Percentiles rank a stretch among this genome's conserved stretches.
phyloP scores from a whole-genome alignment of 495 filamentous ascomycete species.

The Aspergillus campestris region DNA sequence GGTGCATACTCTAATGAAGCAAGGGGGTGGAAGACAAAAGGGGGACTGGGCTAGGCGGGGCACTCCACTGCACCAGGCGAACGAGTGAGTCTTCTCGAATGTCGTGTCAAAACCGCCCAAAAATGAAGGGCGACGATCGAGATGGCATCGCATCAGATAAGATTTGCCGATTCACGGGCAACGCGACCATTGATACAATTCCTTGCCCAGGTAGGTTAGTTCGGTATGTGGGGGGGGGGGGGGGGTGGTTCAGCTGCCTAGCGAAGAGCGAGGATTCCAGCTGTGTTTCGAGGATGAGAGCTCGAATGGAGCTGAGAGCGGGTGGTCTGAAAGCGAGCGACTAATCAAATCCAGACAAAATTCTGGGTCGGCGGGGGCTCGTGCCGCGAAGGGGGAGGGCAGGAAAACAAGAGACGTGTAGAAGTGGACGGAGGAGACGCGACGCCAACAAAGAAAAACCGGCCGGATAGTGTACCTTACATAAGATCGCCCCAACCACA shows the following conservation, averaged over 20 bases:
- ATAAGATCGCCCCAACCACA: too few relatives aligned
- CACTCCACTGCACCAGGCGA: too few relatives aligned
- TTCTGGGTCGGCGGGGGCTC: too few relatives aligned
- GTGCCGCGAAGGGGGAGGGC: too few relatives aligned
- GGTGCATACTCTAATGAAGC: too few relatives aligned
- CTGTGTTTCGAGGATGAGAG: too few relatives aligned
- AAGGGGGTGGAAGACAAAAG: too few relatives aligned
- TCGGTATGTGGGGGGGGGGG: constrained; percentile 7
- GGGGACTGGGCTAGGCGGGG: too few relatives aligned
- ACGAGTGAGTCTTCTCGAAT: too few relatives aligned
- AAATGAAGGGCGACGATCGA: not conserved
- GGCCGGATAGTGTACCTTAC: not conserved
- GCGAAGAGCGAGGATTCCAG: too few relatives aligned
- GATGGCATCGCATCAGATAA: constrained; percentile 10
- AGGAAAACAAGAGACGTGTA: not conserved
- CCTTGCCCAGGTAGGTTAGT: not conserved
- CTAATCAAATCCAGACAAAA: too few relatives aligned
- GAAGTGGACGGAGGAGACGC: not conserved
- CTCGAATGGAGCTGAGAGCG: constrained; percentile 1
- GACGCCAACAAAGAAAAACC: not conserved
- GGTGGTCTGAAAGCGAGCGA: constrained; percentile 5
- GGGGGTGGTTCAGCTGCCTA: too few relatives aligned
- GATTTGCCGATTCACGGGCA: constrained; percentile 1
- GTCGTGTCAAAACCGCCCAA: not conserved
- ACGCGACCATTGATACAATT: not conserved